These are phyloP conservation scores for Sporothrix curviconia DNA, from an alignment of 2,329 filamentous ascomycete genomes.

Conservation along the genomic window DNA sequence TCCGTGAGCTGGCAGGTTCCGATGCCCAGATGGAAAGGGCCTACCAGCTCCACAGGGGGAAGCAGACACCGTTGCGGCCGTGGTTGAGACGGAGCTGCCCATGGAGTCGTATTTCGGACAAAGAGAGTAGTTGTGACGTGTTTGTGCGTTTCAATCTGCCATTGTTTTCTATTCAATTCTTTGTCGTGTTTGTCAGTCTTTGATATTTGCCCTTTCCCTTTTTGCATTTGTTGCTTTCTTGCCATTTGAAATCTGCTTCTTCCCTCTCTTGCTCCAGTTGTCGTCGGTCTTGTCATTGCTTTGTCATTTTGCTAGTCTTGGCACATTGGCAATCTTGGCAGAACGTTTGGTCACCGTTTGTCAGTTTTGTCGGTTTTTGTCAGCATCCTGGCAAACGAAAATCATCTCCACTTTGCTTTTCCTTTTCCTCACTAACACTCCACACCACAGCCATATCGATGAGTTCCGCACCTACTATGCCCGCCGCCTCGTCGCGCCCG, in stretches of 20 bases:
- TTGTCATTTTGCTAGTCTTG: too few species aligned
- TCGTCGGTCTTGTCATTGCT: too few species aligned
- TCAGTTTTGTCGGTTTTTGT: background rate
- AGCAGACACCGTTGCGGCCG: background rate
- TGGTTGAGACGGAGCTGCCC: background rate
- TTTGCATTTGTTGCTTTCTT: background rate
- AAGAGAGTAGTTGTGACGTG: background rate
- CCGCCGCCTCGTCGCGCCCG: background rate
- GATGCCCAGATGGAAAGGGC: background rate
- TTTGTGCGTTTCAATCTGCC: too few species aligned
- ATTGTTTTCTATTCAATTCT: background rate
- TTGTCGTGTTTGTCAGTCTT: background rate
- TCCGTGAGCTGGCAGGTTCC: background rate
- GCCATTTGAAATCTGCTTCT: background rate
- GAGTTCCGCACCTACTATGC: constrained; percentile 8
- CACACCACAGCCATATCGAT: background rate
- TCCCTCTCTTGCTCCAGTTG: background rate
- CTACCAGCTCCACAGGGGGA: background rate
- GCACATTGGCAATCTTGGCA: too few species aligned
- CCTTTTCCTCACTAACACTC: background rate
- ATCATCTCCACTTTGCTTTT: background rate
- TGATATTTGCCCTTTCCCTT: background rate
- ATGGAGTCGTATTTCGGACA: constrained; percentile 1
- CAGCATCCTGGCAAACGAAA: background rate
- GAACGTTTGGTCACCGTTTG: background rate